Base-by-base conservation (phyloP, 1,139 yeast genomes). In the Pneumocystis jirovecii region DNA sequence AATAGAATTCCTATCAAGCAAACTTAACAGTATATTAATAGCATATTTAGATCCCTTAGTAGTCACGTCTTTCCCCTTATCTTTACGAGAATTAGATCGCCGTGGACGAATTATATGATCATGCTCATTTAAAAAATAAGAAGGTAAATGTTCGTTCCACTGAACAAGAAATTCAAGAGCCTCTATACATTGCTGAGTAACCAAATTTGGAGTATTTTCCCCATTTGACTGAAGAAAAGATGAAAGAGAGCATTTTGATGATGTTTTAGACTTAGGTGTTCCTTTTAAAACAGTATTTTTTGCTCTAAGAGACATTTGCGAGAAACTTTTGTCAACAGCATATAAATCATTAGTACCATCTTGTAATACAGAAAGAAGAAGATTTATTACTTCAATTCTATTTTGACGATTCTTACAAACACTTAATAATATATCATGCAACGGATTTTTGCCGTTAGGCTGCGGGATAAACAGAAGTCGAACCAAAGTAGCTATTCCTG, bases 81-180 rank as follows among this genome's bases (percentile, higher is more conserved):
- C 76, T 67, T 76, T 78, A 64, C 68, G 64, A 63, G 73, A 74
- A 25, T 72, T 71, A 61, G 74, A 69, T 66, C 81, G 82, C 70
- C 81, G 83, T 64, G 79, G 72, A 29, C 83, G 73, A 8, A 60
- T 35, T 21, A 42, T 77, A 40, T 83, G 78, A 57, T 90, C 96
- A 72, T 89, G 96, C 70, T 89, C 96, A 5, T 87, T 84, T 67
- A 91, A 78, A 72, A 91, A 85, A 72, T 85, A 90, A 71, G 85
- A 85, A 68, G 95, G 81, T 72, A 88, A 79, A 69, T 85, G 88
- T 25, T 81, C 80, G 69, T 86, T 88, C 63, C 84, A 80, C 66
- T 87, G 89, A 64, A 90, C 79, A 65, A 91, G 77, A 71, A 82
- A 85, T 69, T 86, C 89, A 42, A 90, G 76, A 0, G 88, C 85